Percentiles rank a stretch among this genome's conserved stretches.
phyloP scores from a whole-genome alignment of 257 asterid species.

The Capsicum rhomboideum region DNA sequence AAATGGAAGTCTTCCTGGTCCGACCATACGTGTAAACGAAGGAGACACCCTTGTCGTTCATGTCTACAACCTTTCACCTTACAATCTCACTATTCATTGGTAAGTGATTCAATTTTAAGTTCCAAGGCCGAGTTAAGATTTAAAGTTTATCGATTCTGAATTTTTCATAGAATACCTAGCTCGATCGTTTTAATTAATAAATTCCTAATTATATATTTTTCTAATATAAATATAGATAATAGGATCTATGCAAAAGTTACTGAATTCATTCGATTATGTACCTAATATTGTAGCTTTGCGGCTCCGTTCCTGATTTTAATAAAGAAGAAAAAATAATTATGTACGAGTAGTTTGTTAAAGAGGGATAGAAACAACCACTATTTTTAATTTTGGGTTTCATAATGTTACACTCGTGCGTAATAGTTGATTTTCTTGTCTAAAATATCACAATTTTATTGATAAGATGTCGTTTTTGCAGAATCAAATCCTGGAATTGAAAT shows the following conservation, averaged over 20 bases:
- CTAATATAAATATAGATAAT: too few species aligned
- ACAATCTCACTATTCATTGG: conserved; percentile 15
- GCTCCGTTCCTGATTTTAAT: too few species aligned
- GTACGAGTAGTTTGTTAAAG: background rate
- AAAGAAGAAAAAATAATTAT: background rate
- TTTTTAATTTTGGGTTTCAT: background rate
- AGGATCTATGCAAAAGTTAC: too few species aligned
- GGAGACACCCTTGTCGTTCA: conserved; percentile 12
- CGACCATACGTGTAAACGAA: conserved; percentile 1
- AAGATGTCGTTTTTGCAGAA: background rate
- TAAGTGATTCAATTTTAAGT: background rate
- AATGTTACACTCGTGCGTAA: background rate
- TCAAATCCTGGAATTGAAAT: too few species aligned
- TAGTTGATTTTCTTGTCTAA: background rate
- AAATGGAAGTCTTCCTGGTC: conserved; percentile 17
- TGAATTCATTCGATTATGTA: too few species aligned
- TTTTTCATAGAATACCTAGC: background rate
- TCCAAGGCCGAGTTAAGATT: background rate
- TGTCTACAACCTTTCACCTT: conserved; percentile 8
- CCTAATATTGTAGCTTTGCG: too few species aligned
- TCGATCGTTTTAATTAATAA: too few species aligned
- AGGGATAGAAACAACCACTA: background rate
- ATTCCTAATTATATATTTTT: too few species aligned
- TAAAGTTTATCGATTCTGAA: background rate
- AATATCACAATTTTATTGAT: background rate